These are phyloP conservation scores for Pelargonium cotyledonis DNA, from an alignment of 441 rosid genomes.

Conservation along the genomic window DNA sequence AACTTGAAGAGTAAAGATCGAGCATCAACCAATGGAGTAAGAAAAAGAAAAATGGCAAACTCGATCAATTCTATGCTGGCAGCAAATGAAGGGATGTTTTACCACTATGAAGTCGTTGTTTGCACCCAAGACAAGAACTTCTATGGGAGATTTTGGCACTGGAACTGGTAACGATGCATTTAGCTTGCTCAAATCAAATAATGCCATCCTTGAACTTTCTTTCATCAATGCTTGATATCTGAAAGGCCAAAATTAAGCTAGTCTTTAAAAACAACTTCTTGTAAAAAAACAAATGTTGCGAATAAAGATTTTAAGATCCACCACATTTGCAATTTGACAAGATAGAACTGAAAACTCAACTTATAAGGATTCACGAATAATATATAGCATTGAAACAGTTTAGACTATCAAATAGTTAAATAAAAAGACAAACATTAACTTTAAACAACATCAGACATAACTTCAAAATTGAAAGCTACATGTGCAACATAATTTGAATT, in stretches of 20 bases:
- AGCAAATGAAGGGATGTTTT: conserved; percentile 5
- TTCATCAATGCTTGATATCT: conserved; percentile 81
- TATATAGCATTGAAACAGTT: too few relatives aligned
- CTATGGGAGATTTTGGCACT: conserved; percentile 34
- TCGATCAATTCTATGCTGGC: background rate
- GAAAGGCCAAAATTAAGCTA: conserved; percentile 18
- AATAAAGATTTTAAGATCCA: background rate
- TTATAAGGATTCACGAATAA: too few relatives aligned
- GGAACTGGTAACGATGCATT: conserved; percentile 85
- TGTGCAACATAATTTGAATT: too few relatives aligned
- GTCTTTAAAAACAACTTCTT: background rate
- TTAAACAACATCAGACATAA: too few relatives aligned
- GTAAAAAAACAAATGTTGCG: background rate
- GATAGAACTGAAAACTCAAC: too few relatives aligned
- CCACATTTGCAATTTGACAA: too few relatives aligned
- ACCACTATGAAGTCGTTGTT: conserved; percentile 85
- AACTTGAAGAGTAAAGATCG: background rate
- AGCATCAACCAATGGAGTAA: background rate
- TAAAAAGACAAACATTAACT: too few relatives aligned
- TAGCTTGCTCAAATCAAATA: conserved; percentile 80
- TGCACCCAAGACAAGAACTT: conserved; percentile 70
- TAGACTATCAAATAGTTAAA: too few relatives aligned
- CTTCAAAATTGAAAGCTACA: too few relatives aligned
- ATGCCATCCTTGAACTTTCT: conserved; percentile 66
- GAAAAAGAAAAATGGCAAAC: background rate